Base-by-base conservation (phyloP, 2,329 filamentous ascomycete species). In the Aspergillus pseudoterreus region DNA sequence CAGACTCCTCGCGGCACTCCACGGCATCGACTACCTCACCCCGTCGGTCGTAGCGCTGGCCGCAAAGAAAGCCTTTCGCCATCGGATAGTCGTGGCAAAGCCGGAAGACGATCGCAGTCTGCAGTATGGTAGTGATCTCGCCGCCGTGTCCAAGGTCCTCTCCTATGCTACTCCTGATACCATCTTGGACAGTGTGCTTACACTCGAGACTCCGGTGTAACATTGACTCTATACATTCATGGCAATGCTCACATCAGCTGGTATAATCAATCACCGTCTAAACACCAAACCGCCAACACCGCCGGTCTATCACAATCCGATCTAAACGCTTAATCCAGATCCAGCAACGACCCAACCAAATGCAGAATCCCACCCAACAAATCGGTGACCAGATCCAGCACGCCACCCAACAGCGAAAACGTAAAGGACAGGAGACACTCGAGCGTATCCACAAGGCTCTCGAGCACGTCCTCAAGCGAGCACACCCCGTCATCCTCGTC, bases 121-220 rank as follows among this genome's bases (percentile, higher is more conserved):
- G 76, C 90, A 96, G 68, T 99, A 95, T 84, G 94, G 94, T 0
- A 96, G 92, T 68, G 84, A 87, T 48, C 59, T 87, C 0, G 78
- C 80, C 27, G 87, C 88, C 4, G 82, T 96, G 1, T 78, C 81
- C 57, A 77, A 80, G 14, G 60, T 91, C 45, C 71, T 96, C 2
- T 82, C 86, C 3, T 76, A 76, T 30, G 70, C 82, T 3, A 81
- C 75, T 1, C 72, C 78, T 2, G 80, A 82, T 46, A 75, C 76
- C 53, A 80, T 83, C 2, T 75, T 85, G 41, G 81, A 84, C 45
- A 78, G 82, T 42, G 80, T 84, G 12, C 62, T 85, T n/a, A 71
- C 73, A 48, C 73, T 85, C 6, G 82, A 85, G 53, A 75, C 75
- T 21, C 82, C 82, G 19, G 60, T 84, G 27, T 82, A 59, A 50